Evolutionary conservation across 1,284 basidiomycete species (phyloP), one percentile per base, ranked within the genome.

Genomic region (Sporisorium iseilematis-ciliati): DNA sequence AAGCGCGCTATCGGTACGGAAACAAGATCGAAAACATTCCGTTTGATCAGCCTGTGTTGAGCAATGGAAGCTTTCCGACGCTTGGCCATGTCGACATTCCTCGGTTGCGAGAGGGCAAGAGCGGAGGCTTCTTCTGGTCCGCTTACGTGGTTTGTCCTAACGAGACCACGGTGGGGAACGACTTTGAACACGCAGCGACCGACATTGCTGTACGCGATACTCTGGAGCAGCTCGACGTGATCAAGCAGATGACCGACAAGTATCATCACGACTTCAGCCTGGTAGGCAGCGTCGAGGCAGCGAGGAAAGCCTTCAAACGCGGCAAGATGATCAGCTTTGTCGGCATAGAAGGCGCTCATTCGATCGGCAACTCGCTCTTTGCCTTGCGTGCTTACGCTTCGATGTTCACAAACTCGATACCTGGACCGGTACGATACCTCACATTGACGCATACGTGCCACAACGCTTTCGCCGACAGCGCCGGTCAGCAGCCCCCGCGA

Each of bases 281-380:
- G 16, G 61, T 61, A 0, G 33, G 42, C 0, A 61, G 45, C 21
- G 74, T 53, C n/a, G 35, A 45, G 2, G 67, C 56, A 8, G 74
- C 73, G 5, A 65, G 78, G 38, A 57, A 68, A 11, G 64, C 71
- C 0, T 82, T 82, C 66, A 65, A 61, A 25, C 26, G 60, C 23
- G 79, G 80, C 29, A 75, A 75, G 65, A 61, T 82, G 57, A 75
- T 82, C 57, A 63, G 65, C 46, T 76, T 72, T 18, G 65, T 76
- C 57, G 74, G 74, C 16, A 71, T 76, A 21, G 74, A 76, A 63
- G 74, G 74, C 29, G 74, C 42, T n/a, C 74, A 76, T 31, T 76
- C 74, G 45, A 60, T 76, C 45, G 74, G 69, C 46, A 76, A 72
- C 65, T 67, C 74, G 18, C 58, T 76, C 7, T 75, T 53, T 25